Base-by-base conservation (phyloP, 208 protist genomes). In the Crithidia brevicula region DNA sequence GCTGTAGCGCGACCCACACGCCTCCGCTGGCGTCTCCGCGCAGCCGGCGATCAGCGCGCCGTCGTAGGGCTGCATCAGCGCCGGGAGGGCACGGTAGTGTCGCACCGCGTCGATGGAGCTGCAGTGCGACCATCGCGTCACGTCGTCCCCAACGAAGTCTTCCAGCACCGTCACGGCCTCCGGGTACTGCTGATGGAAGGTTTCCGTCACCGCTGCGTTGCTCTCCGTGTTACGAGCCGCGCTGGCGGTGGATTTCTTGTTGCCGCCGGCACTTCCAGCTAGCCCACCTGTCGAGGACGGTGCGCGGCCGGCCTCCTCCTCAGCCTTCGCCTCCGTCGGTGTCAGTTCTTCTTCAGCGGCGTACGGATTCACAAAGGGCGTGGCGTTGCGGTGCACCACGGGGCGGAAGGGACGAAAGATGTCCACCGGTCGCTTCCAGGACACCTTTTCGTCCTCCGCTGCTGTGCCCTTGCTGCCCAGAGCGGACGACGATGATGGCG, bases 361-460 rank as follows among this genome's bases (percentile, higher is more conserved):
- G 59, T 97, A 97, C 10, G 93, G 93, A 57, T 84, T 51, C 25
- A 93, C 53, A 52, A 92, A 94, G 1, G 87, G 88, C 6, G 89
- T 91, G n/a, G 71, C 67, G 63, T 94, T 96, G 56, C 85, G 86
- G 74, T 96, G 85, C 22, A 97, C 91, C 7, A 96, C 84, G 3
- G 93, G 93, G n/a, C 91, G 92, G 61, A 97, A 97, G 13, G 93
- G 93, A 6, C 74, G 67, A 36, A 93, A 79, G 22, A 96, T 80
- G 23, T 91, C 86, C 2, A 65, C 67, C 10, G 91, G 89, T 4
- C 89, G 80, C 43, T 73, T 73, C 91, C 93, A 97, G 18, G 50
- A 40, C n/a, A 92, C 74, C 15, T 45, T 42, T 11, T 65, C 40
- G 0, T 72, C 22, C 15, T 40, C 52, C n/a, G 31, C 30, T 1